A percentile compares a stretch with the other conserved stretches of the same genome.
Evolutionary conservation across 345 rosid species (phyloP).

Genomic region (Melaleuca quinquenervia): DNA sequence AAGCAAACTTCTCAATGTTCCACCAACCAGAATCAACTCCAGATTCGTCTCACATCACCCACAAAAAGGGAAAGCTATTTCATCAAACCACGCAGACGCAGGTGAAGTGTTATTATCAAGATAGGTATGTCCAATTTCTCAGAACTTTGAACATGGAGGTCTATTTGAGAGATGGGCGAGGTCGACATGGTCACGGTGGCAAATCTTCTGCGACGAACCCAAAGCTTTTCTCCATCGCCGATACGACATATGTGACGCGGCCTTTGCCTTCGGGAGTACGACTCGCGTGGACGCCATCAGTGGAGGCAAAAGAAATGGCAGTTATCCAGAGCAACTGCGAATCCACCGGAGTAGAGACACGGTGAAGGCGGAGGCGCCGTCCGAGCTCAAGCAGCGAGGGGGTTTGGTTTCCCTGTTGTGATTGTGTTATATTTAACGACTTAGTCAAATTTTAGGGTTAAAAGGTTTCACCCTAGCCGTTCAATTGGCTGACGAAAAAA

Average conservation of each 20-base stretch:
- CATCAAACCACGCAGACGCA: not conserved
- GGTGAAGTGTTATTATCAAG: not conserved
- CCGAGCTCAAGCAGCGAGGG: not conserved
- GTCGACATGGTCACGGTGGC: not conserved
- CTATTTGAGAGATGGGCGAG: not conserved
- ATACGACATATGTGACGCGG: not conserved
- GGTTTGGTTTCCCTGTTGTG: not conserved
- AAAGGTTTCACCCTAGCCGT: too few species aligned
- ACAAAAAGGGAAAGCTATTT: not conserved
- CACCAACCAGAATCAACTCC: not conserved
- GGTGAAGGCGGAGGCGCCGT: not conserved
- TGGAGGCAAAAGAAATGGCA: not conserved
- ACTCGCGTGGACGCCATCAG: not conserved
- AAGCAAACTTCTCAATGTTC: not conserved
- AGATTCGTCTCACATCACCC: not conserved
- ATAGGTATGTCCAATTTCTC: constrained; percentile 1
- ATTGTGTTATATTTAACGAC: not conserved
- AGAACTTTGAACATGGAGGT: not conserved
- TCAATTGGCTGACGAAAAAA: too few species aligned
- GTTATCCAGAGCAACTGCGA: not conserved
- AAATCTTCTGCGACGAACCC: not conserved
- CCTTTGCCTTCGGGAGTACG: not conserved
- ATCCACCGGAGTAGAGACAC: not conserved
- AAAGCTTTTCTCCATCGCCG: too few species aligned
- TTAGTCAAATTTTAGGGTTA: too few species aligned